A percentile compares a stretch with the other conserved stretches of the same genome.
These are phyloP conservation scores for Chlorophyllum brunneum DNA, from an alignment of 768 basidiomycete species.

Conservation along the genomic window DNA sequence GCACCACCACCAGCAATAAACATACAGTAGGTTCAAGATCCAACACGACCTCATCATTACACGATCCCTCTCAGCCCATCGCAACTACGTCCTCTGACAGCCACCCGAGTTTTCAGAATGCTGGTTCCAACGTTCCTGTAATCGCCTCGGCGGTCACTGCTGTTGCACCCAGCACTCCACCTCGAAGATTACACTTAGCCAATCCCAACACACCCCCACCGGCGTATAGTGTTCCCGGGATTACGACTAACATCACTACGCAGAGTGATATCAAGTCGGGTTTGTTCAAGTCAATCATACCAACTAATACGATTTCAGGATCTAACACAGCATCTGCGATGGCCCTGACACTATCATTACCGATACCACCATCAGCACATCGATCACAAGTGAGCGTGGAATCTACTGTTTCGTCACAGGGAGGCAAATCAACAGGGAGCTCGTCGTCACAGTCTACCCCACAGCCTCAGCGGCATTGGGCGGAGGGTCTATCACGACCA, in stretches of 20 bases:
- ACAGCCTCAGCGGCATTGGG: conserved; percentile 12
- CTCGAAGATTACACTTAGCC: not conserved
- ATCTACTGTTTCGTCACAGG: conserved; percentile 5
- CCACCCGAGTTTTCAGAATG: conserved; percentile 15
- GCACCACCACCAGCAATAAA: conserved; percentile 11
- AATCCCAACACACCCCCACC: conserved; percentile 37
- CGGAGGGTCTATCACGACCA: conserved; percentile 21
- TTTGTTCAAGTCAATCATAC: not conserved
- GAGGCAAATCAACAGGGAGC: not conserved
- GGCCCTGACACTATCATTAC: not conserved
- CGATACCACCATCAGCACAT: conserved; percentile 9
- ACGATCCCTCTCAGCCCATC: conserved; percentile 17
- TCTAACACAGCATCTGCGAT: not conserved
- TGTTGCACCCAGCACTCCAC: not conserved
- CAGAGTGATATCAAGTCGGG: not conserved
- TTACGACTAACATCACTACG: not conserved
- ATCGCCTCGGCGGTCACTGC: not conserved
- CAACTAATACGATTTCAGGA: not conserved
- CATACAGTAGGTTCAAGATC: conserved; percentile 8
- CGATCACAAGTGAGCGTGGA: conserved; percentile 8
- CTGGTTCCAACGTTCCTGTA: not conserved
- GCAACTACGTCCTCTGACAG: conserved; percentile 17
- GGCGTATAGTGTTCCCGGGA: conserved; percentile 29
- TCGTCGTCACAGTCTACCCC: conserved; percentile 11
- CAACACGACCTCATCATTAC: conserved; percentile 15